These are phyloP conservation scores for Gloeopeniophorella convolvens DNA, from an alignment of 768 basidiomycete genomes.

Conservation along the genomic window DNA sequence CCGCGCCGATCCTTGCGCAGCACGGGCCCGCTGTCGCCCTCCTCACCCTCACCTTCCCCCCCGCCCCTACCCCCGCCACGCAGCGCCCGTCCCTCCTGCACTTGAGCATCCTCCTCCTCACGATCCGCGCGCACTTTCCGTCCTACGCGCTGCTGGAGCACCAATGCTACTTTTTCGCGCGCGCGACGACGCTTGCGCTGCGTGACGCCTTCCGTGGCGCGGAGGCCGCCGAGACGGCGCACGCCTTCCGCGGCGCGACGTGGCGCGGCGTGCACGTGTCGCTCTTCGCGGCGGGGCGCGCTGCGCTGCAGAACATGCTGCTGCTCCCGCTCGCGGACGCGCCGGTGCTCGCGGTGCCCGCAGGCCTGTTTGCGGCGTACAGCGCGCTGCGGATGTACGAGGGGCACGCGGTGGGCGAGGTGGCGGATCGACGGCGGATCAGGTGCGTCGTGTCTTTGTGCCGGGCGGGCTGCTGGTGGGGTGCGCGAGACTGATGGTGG, in stretches of 20 bases:
- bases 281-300: constrained; percentile 13
- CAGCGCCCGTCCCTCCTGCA: constrained; percentile 15
- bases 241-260: constrained; percentile 16
- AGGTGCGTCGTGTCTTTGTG: constrained; percentile 6
- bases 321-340: constrained; percentile 17
- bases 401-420: constrained; percentile 12
- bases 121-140: constrained; percentile 18
- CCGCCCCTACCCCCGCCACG: background rate
- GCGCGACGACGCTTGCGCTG: constrained; percentile 15
- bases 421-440: constrained; percentile 12
- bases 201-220: constrained; percentile 6
- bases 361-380: constrained; percentile 19
- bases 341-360: constrained; percentile 17
- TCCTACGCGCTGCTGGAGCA: constrained; percentile 17
- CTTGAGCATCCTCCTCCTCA: constrained; percentile 17
- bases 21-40: constrained; percentile 13
- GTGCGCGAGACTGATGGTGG: background rate
- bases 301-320: constrained; percentile 20
- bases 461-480: background rate
- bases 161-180: constrained; percentile 22
- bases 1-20: constrained; percentile 9
- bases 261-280: constrained; percentile 21
- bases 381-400: constrained; percentile 17
- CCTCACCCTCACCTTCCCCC: constrained; percentile 15
- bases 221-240: too few relatives aligned